phyloP scores from a whole-genome alignment of 2,329 filamentous ascomycete species.

The Atkinsonella hypoxylon region DNA sequence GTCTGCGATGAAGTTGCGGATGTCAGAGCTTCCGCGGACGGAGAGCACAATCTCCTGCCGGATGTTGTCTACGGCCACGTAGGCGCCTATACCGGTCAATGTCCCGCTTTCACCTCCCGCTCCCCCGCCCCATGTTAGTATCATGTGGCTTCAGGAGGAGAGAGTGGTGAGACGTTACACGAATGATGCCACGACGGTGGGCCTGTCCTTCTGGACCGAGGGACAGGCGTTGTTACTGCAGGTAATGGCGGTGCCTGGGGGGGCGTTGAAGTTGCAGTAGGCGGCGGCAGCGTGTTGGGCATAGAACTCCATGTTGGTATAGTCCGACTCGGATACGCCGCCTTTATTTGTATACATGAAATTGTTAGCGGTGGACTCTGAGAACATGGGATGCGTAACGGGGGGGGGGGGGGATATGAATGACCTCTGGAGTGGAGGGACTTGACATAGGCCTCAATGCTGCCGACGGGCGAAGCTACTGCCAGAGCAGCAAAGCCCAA shows the following conservation, averaged over 20 bases:
- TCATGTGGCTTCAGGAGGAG: too few relatives aligned
- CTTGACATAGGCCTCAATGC: slow-evolving; percentile 14
- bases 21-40: slow-evolving; percentile 44
- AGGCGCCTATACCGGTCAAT: slow-evolving; percentile 35
- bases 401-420: neutral
- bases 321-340: slow-evolving; percentile 18
- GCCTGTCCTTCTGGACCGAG: slow-evolving; percentile 28
- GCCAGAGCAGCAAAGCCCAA: slow-evolving; percentile 16
- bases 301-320: slow-evolving; percentile 33
- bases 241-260: slow-evolving; percentile 25
- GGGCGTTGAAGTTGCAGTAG: slow-evolving; percentile 38
- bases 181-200: slow-evolving; percentile 31
- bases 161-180: slow-evolving; percentile 17
- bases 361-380: neutral
- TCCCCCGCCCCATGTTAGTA: too few relatives aligned
- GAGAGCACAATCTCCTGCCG: slow-evolving; percentile 45
- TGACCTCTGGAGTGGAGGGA: slow-evolving; percentile 23
- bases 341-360: neutral
- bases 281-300: slow-evolving; percentile 38
- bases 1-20: slow-evolving; percentile 52
- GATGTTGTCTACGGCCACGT: slow-evolving; percentile 36
- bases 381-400: neutral
- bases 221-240: slow-evolving; percentile 34
- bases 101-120: slow-evolving; percentile 20
- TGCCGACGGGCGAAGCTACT: slow-evolving; percentile 14